These are phyloP conservation scores for Ophiosphaerella herpotricha DNA, from an alignment of 2,329 filamentous ascomycete species.

Conservation along the genomic window DNA sequence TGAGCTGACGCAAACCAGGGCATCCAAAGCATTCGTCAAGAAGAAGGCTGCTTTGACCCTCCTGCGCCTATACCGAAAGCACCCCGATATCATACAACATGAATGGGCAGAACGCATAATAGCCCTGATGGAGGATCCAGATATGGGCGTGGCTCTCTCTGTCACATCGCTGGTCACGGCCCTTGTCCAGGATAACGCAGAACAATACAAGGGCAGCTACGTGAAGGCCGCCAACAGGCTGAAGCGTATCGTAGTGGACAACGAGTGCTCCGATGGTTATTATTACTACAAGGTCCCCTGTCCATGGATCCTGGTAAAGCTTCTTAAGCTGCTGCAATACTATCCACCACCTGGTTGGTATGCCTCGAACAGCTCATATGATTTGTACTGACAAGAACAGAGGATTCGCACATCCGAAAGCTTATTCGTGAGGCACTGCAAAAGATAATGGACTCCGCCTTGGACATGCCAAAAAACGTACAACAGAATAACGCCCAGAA, in stretches of 20 bases:
- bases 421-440: constrained; percentile 91
- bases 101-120: constrained; percentile 99
- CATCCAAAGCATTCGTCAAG: constrained; percentile 97
- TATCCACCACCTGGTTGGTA: constrained; percentile 83
- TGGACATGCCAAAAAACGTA: constrained; percentile 96
- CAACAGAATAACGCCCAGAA: constrained; percentile 99
- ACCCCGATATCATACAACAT: constrained; percentile 88
- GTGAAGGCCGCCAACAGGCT: constrained; percentile 88
- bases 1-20: constrained; percentile 50
- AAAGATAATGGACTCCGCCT: constrained; percentile 85
- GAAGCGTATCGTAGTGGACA: constrained; percentile 88
- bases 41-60: constrained; percentile 97
- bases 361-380: background rate
- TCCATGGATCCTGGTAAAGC: constrained; percentile 96
- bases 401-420: constrained; percentile 88
- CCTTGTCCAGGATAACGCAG: constrained; percentile 88
- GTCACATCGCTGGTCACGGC: constrained; percentile 96
- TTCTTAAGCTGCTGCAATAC: constrained; percentile 89
- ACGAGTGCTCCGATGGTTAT: constrained; percentile 87
- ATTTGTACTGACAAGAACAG: constrained; percentile 52
- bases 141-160: constrained; percentile 91
- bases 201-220: constrained; percentile 92
- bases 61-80: constrained; percentile 90
- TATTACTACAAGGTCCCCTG: constrained; percentile 99
- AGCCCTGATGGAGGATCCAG: constrained; percentile 95